Conservation (phyloP, 2,329 filamentous ascomycete genomes). For the Epichloe baconii region DNA sequence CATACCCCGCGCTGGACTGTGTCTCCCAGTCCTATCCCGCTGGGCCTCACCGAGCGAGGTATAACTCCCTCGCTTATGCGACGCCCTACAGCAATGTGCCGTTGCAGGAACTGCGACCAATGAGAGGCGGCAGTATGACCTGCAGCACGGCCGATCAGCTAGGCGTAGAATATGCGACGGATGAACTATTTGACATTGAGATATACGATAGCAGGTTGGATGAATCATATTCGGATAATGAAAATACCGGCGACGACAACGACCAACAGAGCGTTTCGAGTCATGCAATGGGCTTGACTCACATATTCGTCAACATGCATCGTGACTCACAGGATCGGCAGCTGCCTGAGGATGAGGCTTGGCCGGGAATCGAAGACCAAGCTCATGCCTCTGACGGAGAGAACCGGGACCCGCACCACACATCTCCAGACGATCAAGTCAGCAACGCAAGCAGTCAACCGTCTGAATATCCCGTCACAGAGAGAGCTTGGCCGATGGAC, state of each 20-base stretch:
- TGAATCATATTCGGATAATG: conserved; percentile 18
- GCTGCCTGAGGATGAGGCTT: conserved; percentile 40
- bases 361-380: conserved; percentile 42
- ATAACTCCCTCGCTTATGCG: conserved; percentile 58
- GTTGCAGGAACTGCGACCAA: conserved; percentile 24
- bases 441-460: conserved; percentile 36
- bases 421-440: conserved; percentile 14
- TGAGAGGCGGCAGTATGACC: conserved; percentile 17
- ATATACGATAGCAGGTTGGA: conserved; percentile 24
- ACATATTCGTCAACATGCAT: conserved; percentile 3
- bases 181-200: conserved; percentile 22
- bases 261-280: conserved; percentile 12
- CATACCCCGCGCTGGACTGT: conserved; percentile 44
- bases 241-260: conserved; percentile 14
- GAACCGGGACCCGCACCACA: conserved; percentile 32
- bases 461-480: conserved; percentile 42
- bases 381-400: conserved; percentile 34
- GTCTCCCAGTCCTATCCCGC: conserved; percentile 30
- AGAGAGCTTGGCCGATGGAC: conserved; percentile 24
- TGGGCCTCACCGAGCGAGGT: conserved; percentile 20
- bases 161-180: conserved; percentile 20
- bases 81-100: conserved; percentile 58
- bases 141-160: conserved; percentile 17
- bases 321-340: conserved; percentile 16
- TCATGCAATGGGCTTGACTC: conserved; percentile 16